Percentiles rank a stretch among this genome's conserved stretches.
phyloP scores from a whole-genome alignment of 2,329 filamentous ascomycete genomes.

The Claviceps spartinae region DNA sequence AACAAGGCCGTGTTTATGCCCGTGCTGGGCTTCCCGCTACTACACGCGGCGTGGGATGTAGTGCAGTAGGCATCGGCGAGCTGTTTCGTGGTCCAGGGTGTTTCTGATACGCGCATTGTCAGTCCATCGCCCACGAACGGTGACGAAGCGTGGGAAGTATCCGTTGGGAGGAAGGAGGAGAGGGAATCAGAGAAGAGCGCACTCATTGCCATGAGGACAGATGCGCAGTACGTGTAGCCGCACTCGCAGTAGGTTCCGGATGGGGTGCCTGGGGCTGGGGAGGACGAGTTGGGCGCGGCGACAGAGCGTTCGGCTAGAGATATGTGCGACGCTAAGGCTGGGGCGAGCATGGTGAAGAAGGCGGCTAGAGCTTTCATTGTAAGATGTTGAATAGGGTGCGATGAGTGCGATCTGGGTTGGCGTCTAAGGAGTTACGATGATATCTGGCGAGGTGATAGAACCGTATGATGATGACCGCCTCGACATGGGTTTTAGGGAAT shows the following conservation, averaged over 20 bases:
- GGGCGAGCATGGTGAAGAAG: constrained; percentile 6
- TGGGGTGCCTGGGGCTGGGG: constrained; percentile 8
- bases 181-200: constrained; percentile 4
- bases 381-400: not conserved
- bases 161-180: not conserved
- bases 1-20: constrained; percentile 21
- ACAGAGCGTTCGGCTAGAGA: not conserved
- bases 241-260: constrained; percentile 26
- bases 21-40: constrained; percentile 16
- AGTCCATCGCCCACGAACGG: not conserved
- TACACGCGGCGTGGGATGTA: constrained; percentile 22
- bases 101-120: constrained; percentile 12
- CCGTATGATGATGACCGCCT: not conserved
- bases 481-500: not conserved
- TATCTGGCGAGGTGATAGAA: not conserved
- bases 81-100: constrained; percentile 20
- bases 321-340: constrained; percentile 12
- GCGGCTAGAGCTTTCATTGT: constrained; percentile 15
- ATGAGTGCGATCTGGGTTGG: not conserved
- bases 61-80: constrained; percentile 23
- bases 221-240: constrained; percentile 28
- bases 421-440: not conserved
- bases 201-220: constrained; percentile 25
- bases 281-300: constrained; percentile 1
- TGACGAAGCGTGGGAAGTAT: not conserved